A percentile compares a stretch with the other conserved stretches of the same genome.
Evolutionary conservation across 148 eudicot species (phyloP).

Genomic region (Diospyros lotus): DNA sequence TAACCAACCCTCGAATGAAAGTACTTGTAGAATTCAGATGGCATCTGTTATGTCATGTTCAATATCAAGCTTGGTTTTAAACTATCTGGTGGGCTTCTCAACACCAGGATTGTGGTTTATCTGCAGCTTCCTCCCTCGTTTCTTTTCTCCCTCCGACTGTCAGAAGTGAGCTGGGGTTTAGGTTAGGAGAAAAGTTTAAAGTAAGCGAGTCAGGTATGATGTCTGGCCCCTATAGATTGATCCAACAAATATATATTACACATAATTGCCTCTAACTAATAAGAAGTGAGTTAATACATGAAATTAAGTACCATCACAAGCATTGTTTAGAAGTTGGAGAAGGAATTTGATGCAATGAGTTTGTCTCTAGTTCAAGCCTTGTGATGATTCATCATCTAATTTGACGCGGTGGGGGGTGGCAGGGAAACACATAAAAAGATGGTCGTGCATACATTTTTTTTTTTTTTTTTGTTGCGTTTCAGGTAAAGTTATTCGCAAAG

Average conservation of each 20-base stretch:
- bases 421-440: too few relatives aligned
- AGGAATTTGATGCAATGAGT: too few relatives aligned
- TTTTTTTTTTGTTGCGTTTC: slow-evolving; percentile 7
- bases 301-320: too few relatives aligned
- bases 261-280: neutral
- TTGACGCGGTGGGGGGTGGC: too few relatives aligned
- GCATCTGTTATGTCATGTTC: neutral
- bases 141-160: slow-evolving; percentile 61
- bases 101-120: slow-evolving; percentile 68
- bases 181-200: slow-evolving; percentile 37
- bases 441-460: too few relatives aligned
- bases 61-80: neutral
- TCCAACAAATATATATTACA: neutral
- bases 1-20: neutral
- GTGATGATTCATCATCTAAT: too few relatives aligned
- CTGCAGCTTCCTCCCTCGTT: slow-evolving; percentile 57
- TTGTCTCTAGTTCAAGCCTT: too few relatives aligned
- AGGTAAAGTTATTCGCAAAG: slow-evolving; percentile 40
- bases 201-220: slow-evolving; percentile 43
- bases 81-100: slow-evolving; percentile 18
- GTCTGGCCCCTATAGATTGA: neutral
- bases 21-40: neutral
- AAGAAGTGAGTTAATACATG: neutral
- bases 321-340: too few relatives aligned
- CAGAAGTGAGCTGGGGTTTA: slow-evolving; percentile 49